These are phyloP conservation scores for Leishmania arabica DNA, from an alignment of 208 protist species.

Conservation along the genomic window DNA sequence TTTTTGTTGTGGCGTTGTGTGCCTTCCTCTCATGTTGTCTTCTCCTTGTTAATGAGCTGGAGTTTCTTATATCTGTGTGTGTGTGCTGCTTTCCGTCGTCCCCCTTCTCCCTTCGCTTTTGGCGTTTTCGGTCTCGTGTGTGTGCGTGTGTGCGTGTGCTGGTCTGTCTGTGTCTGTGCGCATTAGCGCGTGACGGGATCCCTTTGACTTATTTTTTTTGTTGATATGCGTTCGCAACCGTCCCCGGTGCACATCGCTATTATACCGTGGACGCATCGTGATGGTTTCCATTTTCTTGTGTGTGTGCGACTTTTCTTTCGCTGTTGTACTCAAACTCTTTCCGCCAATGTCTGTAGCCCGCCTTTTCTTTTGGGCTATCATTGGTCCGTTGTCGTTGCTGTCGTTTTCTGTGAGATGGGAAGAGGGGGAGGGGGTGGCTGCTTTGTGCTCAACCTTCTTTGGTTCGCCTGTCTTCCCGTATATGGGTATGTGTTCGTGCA, in stretches of 20 bases:
- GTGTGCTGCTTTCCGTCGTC: background rate
- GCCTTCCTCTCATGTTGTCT: background rate
- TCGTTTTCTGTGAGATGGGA: background rate
- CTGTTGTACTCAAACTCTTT: background rate
- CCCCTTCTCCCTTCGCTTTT: background rate
- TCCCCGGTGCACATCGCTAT: background rate
- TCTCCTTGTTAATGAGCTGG: background rate
- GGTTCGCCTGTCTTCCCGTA: constrained; percentile 10
- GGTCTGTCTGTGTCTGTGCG: background rate
- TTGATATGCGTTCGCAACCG: background rate
- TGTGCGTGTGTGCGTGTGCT: constrained; percentile 1
- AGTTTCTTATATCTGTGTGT: background rate
- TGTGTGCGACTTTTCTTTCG: background rate
- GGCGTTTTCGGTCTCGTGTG: background rate
- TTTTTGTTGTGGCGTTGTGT: background rate
- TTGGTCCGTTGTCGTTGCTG: background rate
- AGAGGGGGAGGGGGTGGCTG: background rate
- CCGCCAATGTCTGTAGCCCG: background rate
- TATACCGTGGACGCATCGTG: background rate
- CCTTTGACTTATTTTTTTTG: background rate
- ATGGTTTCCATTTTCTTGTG: constrained; percentile 24
- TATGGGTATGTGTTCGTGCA: background rate
- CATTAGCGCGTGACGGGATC: background rate
- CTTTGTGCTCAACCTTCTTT: background rate
- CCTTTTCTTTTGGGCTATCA: background rate